Evolutionary conservation across 805 yeast genomes (phyloP).

Genomic region (Yamadazyma scolyti): DNA sequence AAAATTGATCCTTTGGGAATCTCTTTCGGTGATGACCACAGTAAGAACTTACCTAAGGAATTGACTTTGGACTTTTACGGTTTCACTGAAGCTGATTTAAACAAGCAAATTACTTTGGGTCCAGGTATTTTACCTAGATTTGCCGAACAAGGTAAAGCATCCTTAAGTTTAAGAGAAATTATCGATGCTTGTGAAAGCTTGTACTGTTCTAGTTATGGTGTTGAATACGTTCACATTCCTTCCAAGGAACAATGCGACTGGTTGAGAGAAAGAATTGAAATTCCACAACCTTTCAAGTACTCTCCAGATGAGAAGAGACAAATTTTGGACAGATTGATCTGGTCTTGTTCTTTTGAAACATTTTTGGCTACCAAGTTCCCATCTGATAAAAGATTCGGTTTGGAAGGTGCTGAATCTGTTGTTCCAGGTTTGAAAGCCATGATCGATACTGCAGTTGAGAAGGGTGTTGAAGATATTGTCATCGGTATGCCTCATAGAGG

Average conservation of each 20-base stretch:
- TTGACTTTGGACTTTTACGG: conserved; percentile 90
- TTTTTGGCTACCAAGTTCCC: conserved; percentile 95
- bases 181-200: conserved; percentile 73
- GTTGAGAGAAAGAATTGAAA: conserved; percentile 95
- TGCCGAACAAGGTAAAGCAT: conserved; percentile 58
- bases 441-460: conserved; percentile 88
- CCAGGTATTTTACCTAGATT: conserved; percentile 97
- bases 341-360: conserved; percentile 93
- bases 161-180: conserved; percentile 75
- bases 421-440: conserved; percentile 96
- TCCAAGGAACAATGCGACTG: conserved; percentile 95
- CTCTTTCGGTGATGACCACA: conserved; percentile 67
- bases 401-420: conserved; percentile 96
- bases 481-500: conserved; percentile 99
- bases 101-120: conserved; percentile 82
- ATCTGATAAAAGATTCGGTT: conserved; percentile 96
- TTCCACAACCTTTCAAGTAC: conserved; percentile 82
- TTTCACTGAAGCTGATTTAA: conserved; percentile 81
- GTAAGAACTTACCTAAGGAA: conserved; percentile 65
- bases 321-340: conserved; percentile 90
- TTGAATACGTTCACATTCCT: conserved; percentile 95
- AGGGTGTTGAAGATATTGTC: conserved; percentile 92
- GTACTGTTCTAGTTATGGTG: conserved; percentile 87
- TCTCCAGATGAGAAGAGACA: conserved; percentile 90
- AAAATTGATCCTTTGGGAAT: conserved; percentile 93